Percentiles rank a stretch among this genome's conserved stretches.
phyloP scores from a whole-genome alignment of 1,284 basidiomycete genomes.

The Cutaneotrichosporon cavernicola region DNA sequence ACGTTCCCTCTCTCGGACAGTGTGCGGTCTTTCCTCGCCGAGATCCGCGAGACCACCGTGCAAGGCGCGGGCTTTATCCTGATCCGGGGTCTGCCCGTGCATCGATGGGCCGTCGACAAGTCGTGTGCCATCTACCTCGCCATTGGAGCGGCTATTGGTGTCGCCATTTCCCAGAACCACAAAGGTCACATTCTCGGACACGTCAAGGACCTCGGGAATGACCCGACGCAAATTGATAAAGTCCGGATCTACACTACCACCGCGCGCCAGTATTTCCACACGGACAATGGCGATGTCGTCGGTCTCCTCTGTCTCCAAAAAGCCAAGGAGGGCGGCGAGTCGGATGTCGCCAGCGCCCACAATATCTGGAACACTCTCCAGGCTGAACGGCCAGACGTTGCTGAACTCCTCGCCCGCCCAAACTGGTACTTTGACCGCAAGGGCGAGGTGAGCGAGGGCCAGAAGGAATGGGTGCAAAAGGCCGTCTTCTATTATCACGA shows the following conservation, averaged over 20 bases:
- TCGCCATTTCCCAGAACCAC: conserved; percentile 50
- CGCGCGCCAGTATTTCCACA: conserved; percentile 54
- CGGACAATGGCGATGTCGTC: conserved; percentile 47
- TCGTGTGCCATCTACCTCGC: conserved; percentile 52
- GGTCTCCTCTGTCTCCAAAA: conserved; percentile 55
- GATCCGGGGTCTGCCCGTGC: conserved; percentile 53
- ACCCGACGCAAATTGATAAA: conserved; percentile 55
- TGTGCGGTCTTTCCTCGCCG: conserved; percentile 28
- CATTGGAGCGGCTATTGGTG: conserved; percentile 50
- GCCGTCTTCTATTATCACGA: conserved; percentile 32
- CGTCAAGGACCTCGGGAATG: conserved; percentile 54
- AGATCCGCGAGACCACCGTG: conserved; percentile 36
- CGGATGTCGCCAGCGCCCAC: conserved; percentile 54
- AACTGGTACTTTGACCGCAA: conserved; percentile 52
- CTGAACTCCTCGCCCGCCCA: conserved; percentile 46
- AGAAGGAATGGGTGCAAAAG: conserved; percentile 38
- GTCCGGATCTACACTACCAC: conserved; percentile 55
- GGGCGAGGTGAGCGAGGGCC: conserved; percentile 51
- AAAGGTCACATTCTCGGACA: conserved; percentile 55
- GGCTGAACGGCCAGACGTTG: conserved; percentile 53
- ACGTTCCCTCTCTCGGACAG: conserved; percentile 33
- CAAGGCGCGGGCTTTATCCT: conserved; percentile 52
- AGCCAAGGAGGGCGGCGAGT: conserved; percentile 57
- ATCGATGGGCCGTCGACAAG: conserved; percentile 49
- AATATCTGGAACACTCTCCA: conserved; percentile 55